Evolutionary conservation across 2,329 filamentous ascomycete species (phyloP).

Genomic region (Diaporthe batatas): DNA sequence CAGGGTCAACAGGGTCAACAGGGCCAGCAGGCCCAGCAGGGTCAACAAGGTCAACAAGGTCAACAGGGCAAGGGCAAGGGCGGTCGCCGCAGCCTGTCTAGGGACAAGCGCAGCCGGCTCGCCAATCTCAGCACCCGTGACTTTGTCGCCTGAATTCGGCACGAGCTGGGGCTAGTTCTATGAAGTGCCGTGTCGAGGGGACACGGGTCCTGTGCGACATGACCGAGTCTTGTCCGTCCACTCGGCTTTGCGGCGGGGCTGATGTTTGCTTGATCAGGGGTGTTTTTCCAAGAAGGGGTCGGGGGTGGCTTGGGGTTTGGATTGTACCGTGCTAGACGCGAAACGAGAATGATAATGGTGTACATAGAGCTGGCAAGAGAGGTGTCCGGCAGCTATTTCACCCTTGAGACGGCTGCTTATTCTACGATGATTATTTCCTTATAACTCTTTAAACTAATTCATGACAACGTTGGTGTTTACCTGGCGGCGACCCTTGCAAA

Average conservation of each 20-base stretch:
- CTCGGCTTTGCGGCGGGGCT: not conserved
- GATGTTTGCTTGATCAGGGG: not conserved
- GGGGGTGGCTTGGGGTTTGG: not conserved
- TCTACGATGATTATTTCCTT: slow-evolving; percentile 37
- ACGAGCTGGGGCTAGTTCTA: slow-evolving; percentile 1
- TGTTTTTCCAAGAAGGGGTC: not conserved
- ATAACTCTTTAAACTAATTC: slow-evolving; percentile 30
- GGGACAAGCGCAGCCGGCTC: slow-evolving; percentile 32
- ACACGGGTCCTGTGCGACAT: slow-evolving; percentile 12
- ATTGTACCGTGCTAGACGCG: slow-evolving; percentile 32
- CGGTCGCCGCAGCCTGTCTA: not conserved
- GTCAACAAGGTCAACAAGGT: not conserved
- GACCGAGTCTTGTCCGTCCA: slow-evolving; percentile 17
- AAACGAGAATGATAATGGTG: slow-evolving; percentile 32
- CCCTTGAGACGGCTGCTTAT: slow-evolving; percentile 37
- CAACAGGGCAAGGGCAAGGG: not conserved
- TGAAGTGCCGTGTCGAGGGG: slow-evolving; percentile 19
- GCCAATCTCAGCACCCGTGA: slow-evolving; percentile 24
- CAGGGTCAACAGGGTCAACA: not conserved
- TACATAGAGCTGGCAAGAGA: slow-evolving; percentile 33
- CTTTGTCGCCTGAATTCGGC: slow-evolving; percentile 32
- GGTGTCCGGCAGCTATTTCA: slow-evolving; percentile 31
- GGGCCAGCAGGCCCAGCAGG: not conserved
- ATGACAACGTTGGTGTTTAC: not conserved
- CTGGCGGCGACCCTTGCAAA: no score